phyloP scores from a whole-genome alignment of 2,329 filamentous ascomycete genomes.

The Intubia oerlemansii region DNA sequence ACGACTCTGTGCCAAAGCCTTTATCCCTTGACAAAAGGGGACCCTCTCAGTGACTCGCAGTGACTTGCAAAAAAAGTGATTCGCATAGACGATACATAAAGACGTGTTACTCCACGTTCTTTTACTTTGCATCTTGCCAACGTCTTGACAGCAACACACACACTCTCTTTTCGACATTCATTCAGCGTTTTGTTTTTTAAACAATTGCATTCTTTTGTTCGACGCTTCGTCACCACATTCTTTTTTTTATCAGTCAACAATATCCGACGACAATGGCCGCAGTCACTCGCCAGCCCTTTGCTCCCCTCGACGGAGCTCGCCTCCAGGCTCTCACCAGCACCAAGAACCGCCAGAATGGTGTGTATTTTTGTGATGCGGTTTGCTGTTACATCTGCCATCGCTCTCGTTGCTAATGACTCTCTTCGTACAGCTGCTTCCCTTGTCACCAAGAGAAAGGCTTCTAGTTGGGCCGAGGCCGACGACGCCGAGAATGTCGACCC shows the following conservation, averaged over 20 bases:
- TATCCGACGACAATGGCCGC: slow-evolving; percentile 33
- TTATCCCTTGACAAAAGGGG: no score
- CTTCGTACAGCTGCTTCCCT: slow-evolving; percentile 21
- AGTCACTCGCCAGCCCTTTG: slow-evolving; percentile 50
- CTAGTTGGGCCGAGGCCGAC: slow-evolving; percentile 24
- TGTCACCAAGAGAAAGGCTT: slow-evolving; percentile 35
- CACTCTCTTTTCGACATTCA: not conserved
- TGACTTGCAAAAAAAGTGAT: no score
- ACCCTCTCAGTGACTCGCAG: no score
- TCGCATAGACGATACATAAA: no score
- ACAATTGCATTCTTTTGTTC: not conserved
- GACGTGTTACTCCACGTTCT: no score
- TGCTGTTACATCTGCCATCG: not conserved
- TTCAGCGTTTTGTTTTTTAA: not conserved
- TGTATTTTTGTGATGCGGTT: slow-evolving; percentile 12
- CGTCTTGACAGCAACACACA: no score
- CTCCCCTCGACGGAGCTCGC: slow-evolving; percentile 45
- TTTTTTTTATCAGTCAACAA: not conserved
- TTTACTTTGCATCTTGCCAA: no score
- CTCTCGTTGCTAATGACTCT: not conserved
- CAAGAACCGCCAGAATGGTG: slow-evolving; percentile 62
- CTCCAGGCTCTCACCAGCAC: slow-evolving; percentile 51
- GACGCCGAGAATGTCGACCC: slow-evolving; percentile 44
- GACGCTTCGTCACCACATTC: slow-evolving; percentile 1
- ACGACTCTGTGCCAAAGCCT: no score